Evolutionary conservation across 352 stramenopile genomes (phyloP).

Genomic region (Globisporangium emineosum): DNA sequence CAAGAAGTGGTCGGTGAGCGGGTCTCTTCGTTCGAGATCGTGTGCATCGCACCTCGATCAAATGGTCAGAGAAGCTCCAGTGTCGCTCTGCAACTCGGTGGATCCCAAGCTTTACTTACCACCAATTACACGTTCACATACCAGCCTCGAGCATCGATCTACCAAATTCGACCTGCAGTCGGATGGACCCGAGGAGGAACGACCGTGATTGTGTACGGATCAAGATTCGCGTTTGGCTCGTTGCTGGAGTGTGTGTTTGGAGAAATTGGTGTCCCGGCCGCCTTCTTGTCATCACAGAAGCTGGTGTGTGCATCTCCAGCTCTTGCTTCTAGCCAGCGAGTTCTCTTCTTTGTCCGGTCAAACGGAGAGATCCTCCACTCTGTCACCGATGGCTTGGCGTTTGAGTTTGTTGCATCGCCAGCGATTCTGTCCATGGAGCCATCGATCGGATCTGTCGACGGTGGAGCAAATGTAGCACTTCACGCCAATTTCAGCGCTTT

Average conservation of each 20-base stretch:
- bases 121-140: conserved; percentile 19
- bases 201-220: conserved; percentile 26
- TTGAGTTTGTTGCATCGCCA: conserved; percentile 22
- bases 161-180: conserved; percentile 22
- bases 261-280: conserved; percentile 19
- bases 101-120: not conserved
- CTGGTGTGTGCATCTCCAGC: conserved; percentile 29
- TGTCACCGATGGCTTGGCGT: conserved; percentile 15
- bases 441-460: conserved; percentile 19
- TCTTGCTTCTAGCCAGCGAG: conserved; percentile 10
- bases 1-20: conserved; percentile 13
- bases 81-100: conserved; percentile 19
- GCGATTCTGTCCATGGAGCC: conserved; percentile 22
- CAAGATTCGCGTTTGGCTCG: conserved; percentile 20
- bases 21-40: conserved; percentile 17
- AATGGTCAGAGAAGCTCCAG: not conserved
- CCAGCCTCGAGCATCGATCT: conserved; percentile 16
- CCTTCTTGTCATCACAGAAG: conserved; percentile 24
- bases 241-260: conserved; percentile 37
- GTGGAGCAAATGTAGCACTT: conserved; percentile 30
- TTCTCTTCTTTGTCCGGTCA: conserved; percentile 19
- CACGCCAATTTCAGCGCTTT: conserved; percentile 26
- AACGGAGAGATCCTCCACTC: conserved; percentile 17
- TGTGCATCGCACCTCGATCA: conserved; percentile 15
- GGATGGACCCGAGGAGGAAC: conserved; percentile 39